Conservation (phyloP, 805 yeast species). For the baker's yeast (Saccharomyces cerevisiae) region DNA sequence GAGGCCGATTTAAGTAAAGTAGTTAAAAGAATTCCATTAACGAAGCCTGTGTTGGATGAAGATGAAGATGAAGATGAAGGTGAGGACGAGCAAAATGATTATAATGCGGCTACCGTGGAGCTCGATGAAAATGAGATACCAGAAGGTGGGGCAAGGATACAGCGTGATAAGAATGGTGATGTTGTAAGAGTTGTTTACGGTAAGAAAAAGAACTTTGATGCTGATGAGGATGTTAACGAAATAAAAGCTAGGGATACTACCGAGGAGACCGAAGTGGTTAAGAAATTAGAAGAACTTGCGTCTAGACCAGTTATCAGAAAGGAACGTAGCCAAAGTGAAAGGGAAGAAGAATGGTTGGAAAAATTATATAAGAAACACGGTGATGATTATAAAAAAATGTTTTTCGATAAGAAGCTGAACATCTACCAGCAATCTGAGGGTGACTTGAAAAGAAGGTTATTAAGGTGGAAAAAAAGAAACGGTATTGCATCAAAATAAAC, state of each 20-base stretch:
- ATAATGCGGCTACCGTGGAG: constrained; percentile 24
- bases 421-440: constrained; percentile 79
- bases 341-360: constrained; percentile 70
- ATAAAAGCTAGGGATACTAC: constrained; percentile 18
- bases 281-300: constrained; percentile 59
- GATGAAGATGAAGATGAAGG: constrained; percentile 10
- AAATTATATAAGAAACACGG: constrained; percentile 69
- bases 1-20: constrained; percentile 47
- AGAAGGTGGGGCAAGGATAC: constrained; percentile 69
- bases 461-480: constrained; percentile 55
- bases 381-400: constrained; percentile 82
- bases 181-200: constrained; percentile 66
- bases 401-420: constrained; percentile 82
- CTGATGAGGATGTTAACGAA: constrained; percentile 30
- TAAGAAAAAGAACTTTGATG: constrained; percentile 38
- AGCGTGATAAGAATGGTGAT: constrained; percentile 61
- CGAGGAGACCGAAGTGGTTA: constrained; percentile 49
- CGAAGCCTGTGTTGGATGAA: constrained; percentile 14
- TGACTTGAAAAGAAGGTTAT: constrained; percentile 64
- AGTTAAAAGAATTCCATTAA: constrained; percentile 31
- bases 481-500: constrained; percentile 19
- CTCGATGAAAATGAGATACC: constrained; percentile 49
- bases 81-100: constrained; percentile 13
- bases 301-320: constrained; percentile 33
- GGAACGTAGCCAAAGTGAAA: constrained; percentile 52